Evolutionary conservation across 108 stramenopile species (phyloP).

Genomic region (Cylindrotheca fusiformis): DNA sequence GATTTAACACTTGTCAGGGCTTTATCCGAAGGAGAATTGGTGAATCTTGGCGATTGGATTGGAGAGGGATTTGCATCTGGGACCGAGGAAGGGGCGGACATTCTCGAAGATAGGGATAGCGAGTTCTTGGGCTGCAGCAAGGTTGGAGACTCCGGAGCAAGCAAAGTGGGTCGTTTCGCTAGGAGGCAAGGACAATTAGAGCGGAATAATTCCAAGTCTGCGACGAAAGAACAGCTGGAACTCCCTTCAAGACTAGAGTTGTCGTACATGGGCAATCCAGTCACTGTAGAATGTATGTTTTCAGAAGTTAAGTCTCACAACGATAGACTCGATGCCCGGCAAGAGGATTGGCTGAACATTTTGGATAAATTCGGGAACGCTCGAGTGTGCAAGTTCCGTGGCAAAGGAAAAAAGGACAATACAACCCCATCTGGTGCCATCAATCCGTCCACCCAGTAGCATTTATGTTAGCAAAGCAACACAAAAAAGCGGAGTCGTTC

Average conservation of each 20-base stretch:
- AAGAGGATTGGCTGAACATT: slow-evolving; percentile 87
- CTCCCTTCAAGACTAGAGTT: slow-evolving; percentile 51
- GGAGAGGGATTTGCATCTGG: slow-evolving; percentile 61
- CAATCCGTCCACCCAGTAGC: no score
- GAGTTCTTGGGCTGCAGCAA: slow-evolving; percentile 78
- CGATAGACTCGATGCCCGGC: slow-evolving; percentile 75
- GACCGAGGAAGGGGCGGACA: slow-evolving; percentile 25
- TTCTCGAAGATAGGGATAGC: slow-evolving; percentile 66
- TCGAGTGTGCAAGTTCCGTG: slow-evolving; percentile 77
- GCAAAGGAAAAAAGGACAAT: no score
- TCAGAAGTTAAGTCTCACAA: slow-evolving; percentile 83
- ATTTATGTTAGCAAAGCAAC: no score
- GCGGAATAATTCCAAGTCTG: slow-evolving; percentile 1
- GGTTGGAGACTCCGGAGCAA: slow-evolving; percentile 53
- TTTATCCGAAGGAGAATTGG: slow-evolving; percentile 24
- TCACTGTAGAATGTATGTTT: slow-evolving; percentile 68
- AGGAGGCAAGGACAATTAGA: neutral
- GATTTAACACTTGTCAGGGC: slow-evolving; percentile 58
- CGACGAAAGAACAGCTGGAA: neutral
- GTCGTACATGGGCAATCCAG: slow-evolving; percentile 29
- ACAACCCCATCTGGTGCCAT: no score
- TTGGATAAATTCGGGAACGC: slow-evolving; percentile 53
- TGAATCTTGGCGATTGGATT: slow-evolving; percentile 78
- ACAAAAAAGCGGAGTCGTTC: no score
- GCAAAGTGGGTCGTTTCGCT: neutral